Evolutionary conservation across 1,284 basidiomycete species (phyloP).

Genomic region (Trametes sp.): DNA sequence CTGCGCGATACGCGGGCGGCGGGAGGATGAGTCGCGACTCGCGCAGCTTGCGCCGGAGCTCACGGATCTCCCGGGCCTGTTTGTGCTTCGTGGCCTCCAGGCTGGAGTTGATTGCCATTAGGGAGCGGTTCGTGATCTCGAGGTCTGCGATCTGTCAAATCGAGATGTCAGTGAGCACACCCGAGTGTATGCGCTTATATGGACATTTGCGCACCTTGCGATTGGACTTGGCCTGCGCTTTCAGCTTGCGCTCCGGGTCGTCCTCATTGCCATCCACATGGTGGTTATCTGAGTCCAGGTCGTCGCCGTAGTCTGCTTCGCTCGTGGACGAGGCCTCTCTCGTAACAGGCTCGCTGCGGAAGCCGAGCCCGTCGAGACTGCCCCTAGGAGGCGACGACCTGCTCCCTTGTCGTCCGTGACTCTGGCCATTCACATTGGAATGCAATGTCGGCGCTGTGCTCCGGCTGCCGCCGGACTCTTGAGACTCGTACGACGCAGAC

Average conservation of each 20-base stretch:
- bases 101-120: conserved; percentile 77
- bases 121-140: conserved; percentile 82
- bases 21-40: conserved; percentile 80
- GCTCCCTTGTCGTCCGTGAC: conserved; percentile 26
- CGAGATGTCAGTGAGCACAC: background rate
- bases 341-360: conserved; percentile 29
- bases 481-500: conserved; percentile 48
- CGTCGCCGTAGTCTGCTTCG: conserved; percentile 33
- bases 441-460: conserved; percentile 44
- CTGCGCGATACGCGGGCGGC: conserved; percentile 63
- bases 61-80: conserved; percentile 78
- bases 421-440: conserved; percentile 37
- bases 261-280: conserved; percentile 36
- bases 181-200: conserved; percentile 4
- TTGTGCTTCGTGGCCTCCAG: conserved; percentile 76
- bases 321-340: conserved; percentile 30
- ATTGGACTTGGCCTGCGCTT: conserved; percentile 76
- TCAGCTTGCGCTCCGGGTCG: conserved; percentile 61
- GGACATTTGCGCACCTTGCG: conserved; percentile 63
- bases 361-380: conserved; percentile 35
- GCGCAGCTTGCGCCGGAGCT: conserved; percentile 72
- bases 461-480: conserved; percentile 43
- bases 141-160: conserved; percentile 76
- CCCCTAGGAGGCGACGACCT: conserved; percentile 25
- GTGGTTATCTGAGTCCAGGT: conserved; percentile 36